A percentile compares a stretch with the other conserved stretches of the same genome.
These are phyloP conservation scores for Saturnispora serradocipensis DNA, from an alignment of 805 yeast genomes.

Conservation along the genomic window DNA sequence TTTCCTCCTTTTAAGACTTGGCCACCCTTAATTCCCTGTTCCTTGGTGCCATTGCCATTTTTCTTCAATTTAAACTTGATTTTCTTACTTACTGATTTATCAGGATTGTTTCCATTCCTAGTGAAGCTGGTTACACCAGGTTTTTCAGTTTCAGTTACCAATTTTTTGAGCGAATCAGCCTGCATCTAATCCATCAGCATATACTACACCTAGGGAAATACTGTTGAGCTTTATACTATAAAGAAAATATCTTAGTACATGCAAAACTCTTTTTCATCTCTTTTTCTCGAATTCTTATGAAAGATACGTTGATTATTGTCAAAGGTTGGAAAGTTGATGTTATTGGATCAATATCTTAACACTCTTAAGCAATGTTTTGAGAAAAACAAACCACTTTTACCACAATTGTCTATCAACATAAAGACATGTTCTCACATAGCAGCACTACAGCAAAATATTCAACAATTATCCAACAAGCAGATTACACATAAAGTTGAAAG, in stretches of 20 bases:
- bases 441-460: slow-evolving; percentile 20
- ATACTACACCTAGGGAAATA: background rate
- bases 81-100: background rate
- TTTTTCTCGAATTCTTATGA: background rate
- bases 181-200: background rate
- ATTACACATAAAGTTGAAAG: slow-evolving; percentile 25
- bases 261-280: background rate
- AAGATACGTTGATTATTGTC: background rate
- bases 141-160: background rate
- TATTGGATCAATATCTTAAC: background rate
- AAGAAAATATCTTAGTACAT: background rate
- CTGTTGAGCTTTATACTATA: background rate
- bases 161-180: background rate
- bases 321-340: background rate
- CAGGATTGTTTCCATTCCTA: background rate
- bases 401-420: slow-evolving; percentile 1
- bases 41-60: background rate
- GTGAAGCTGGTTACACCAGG: background rate
- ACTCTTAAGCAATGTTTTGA: slow-evolving; percentile 1
- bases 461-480: slow-evolving; percentile 16
- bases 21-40: background rate
- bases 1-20: background rate
- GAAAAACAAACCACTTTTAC: background rate
- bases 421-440: slow-evolving; percentile 17
- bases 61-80: background rate